These are phyloP conservation scores for Boletus huronensis DNA, from an alignment of 768 basidiomycete genomes.

Conservation along the genomic window DNA sequence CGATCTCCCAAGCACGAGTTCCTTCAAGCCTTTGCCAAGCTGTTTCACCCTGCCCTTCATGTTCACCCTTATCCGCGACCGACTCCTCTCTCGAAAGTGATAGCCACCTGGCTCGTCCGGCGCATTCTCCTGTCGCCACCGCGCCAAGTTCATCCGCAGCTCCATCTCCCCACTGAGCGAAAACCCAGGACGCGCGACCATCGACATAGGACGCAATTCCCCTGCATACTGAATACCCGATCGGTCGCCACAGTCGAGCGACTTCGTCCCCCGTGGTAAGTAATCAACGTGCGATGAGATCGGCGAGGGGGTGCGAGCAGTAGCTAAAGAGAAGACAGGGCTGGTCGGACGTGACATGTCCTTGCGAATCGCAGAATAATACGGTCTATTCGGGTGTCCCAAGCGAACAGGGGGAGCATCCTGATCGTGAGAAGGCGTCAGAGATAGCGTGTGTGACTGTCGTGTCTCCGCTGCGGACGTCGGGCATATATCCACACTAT, in stretches of 20 bases:
- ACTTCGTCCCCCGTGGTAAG: conserved; percentile 30
- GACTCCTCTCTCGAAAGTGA: conserved; percentile 28
- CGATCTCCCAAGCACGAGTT: conserved; percentile 28
- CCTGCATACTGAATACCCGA: conserved; percentile 15
- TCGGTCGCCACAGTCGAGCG: conserved; percentile 29
- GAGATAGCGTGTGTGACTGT: conserved; percentile 19
- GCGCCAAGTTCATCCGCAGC: conserved; percentile 52
- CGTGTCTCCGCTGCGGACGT: conserved; percentile 18
- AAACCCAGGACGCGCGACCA: conserved; percentile 37
- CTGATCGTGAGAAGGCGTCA: conserved; percentile 20
- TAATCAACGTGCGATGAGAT: conserved; percentile 23
- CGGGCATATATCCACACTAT: conserved; percentile 16
- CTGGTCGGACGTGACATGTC: conserved; percentile 42
- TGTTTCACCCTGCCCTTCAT: conserved; percentile 29
- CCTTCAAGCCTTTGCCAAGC: conserved; percentile 31
- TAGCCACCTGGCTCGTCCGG: conserved; percentile 31
- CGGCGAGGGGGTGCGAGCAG: conserved; percentile 28
- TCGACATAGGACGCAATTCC: conserved; percentile 29
- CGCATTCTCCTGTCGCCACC: conserved; percentile 31
- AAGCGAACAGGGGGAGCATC: conserved; percentile 35
- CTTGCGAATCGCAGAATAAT: conserved; percentile 53
- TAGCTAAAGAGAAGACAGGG: conserved; percentile 25
- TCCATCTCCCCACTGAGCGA: conserved; percentile 62
- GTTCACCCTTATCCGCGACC: conserved; percentile 16
- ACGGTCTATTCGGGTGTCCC: conserved; percentile 51